Conservation (phyloP, 805 yeast species). For the Lipomyces kockii region DNA sequence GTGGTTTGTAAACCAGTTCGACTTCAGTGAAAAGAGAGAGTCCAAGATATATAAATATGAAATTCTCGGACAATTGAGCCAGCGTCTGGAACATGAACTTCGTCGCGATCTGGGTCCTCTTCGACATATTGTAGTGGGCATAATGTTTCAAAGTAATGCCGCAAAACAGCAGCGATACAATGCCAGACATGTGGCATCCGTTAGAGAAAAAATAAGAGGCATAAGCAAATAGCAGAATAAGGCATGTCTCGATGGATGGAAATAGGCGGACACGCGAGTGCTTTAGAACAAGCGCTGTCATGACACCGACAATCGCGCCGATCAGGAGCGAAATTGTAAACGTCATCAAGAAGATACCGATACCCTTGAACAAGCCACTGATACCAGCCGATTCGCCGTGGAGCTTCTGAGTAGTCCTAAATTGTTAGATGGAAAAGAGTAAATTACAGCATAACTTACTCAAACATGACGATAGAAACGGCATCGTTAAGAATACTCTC, state of each 20-base stretch:
- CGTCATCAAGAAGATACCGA: conserved; percentile 89
- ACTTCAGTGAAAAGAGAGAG: conserved; percentile 94
- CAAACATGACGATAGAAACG: conserved; percentile 97
- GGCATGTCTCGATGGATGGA: conserved; percentile 96
- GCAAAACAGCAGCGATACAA: conserved; percentile 77
- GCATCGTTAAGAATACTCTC: conserved; percentile 96
- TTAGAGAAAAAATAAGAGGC: conserved; percentile 97
- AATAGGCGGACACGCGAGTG: conserved; percentile 91
- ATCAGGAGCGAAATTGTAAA: conserved; percentile 88
- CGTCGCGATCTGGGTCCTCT: conserved; percentile 95
- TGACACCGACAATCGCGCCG: conserved; percentile 84
- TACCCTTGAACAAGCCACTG: conserved; percentile 86
- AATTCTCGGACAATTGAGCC: conserved; percentile 95
- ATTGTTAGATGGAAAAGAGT: background rate
- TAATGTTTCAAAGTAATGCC: conserved; percentile 97
- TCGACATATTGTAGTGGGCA: conserved; percentile 96
- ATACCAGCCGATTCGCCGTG: conserved; percentile 81
- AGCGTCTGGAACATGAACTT: conserved; percentile 91
- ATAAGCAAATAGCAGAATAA: conserved; percentile 87
- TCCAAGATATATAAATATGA: conserved; percentile 93
- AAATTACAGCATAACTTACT: conserved; percentile 41
- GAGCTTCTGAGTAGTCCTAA: conserved; percentile 84
- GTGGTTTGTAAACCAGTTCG: conserved; percentile 90
- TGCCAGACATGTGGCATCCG: conserved; percentile 93
- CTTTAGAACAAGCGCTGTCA: conserved; percentile 86